These are phyloP conservation scores for Fusarium kyushuense DNA, from an alignment of 2,329 filamentous ascomycete genomes.

Conservation along the genomic window DNA sequence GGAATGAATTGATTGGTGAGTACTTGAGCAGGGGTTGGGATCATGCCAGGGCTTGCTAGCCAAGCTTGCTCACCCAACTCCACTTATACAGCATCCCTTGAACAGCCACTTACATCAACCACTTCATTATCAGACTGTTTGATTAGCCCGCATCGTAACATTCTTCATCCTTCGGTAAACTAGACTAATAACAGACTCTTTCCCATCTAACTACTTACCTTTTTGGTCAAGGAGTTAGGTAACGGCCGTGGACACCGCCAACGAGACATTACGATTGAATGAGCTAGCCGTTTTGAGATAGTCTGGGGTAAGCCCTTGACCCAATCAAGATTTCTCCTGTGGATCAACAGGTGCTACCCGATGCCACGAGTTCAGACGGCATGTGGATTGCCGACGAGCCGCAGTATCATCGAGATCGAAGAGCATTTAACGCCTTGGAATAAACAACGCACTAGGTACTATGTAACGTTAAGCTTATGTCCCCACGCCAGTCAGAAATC, in stretches of 20 bases:
- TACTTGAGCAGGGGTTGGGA: neutral
- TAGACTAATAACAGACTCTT: neutral
- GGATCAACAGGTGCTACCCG: neutral
- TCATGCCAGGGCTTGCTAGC: neutral
- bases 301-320: neutral
- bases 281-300: neutral
- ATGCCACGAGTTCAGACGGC: neutral
- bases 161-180: neutral
- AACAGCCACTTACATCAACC: neutral
- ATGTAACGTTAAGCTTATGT: slow-evolving; percentile 1
- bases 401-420: neutral
- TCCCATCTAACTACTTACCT: accelerated
- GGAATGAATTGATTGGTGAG: neutral
- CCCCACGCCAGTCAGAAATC: neutral
- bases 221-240: neutral
- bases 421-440: accelerated
- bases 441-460: neutral
- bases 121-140: neutral
- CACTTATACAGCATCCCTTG: neutral
- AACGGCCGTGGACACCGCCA: neutral
- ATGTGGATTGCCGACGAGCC: neutral
- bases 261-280: neutral
- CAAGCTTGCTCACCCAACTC: neutral
- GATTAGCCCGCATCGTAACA: neutral
- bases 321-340: neutral